phyloP scores from a whole-genome alignment of 169 alveolate species.

The Plasmodium vinckei region DNA sequence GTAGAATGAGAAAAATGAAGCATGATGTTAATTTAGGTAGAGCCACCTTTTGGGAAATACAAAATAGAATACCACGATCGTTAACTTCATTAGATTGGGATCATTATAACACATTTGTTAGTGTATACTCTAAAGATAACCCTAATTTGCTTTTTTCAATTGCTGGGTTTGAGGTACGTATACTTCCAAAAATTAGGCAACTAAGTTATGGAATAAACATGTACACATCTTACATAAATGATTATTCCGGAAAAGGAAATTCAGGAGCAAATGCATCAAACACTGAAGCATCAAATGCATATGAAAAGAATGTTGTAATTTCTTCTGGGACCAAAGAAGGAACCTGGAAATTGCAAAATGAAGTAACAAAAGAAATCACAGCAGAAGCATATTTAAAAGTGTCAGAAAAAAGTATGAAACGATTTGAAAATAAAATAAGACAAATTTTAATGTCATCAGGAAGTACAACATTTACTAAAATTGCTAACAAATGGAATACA shows the following conservation, averaged over 20 bases:
- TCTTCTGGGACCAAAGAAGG: constrained; percentile 91
- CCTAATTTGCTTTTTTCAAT: constrained; percentile 98
- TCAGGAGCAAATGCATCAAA: neutral
- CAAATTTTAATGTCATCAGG: constrained; percentile 99
- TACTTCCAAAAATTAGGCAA: constrained; percentile 93
- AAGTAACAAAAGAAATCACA: constrained; percentile 97
- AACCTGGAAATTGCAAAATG: constrained; percentile 98
- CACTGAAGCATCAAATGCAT: constrained; percentile 11
- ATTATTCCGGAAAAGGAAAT: constrained; percentile 7
- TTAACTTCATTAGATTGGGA: constrained; percentile 97
- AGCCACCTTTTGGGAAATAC: constrained; percentile 99
- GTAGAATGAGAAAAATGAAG: constrained; percentile 99
- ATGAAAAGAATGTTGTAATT: constrained; percentile 52
- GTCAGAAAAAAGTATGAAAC: constrained; percentile 97
- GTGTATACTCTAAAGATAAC: constrained; percentile 98
- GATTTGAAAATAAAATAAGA: constrained; percentile 97
- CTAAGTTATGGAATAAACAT: constrained; percentile 81
- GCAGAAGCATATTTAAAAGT: constrained; percentile 99
- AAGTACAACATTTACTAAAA: constrained; percentile 99
- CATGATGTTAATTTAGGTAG: constrained; percentile 99
- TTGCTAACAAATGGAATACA: constrained; percentile 99
- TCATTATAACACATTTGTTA: constrained; percentile 95
- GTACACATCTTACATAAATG: constrained; percentile 75
- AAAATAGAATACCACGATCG: constrained; percentile 99
- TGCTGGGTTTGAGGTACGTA: constrained; percentile 99